A percentile compares a stretch with the other conserved stretches of the same genome.
phyloP scores from a whole-genome alignment of 306 rosid species.

The Gastrolobium villosum region DNA sequence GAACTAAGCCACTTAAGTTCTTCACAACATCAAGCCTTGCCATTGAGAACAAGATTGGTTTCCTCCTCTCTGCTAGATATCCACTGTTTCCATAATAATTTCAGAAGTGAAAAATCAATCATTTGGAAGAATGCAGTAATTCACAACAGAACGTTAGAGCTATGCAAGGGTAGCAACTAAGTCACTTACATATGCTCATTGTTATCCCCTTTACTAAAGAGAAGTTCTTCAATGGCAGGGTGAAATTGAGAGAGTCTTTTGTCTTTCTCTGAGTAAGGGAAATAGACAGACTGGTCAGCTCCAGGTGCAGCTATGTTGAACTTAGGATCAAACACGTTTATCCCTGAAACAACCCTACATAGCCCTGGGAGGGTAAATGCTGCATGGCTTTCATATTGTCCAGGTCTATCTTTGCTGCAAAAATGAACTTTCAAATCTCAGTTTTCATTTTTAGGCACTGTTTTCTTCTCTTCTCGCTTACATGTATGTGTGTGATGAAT shows the following conservation, averaged over 20 bases:
- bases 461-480: slow-evolving; percentile 9
- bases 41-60: slow-evolving; percentile 92
- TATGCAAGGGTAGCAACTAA: slow-evolving; percentile 9
- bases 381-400: slow-evolving; percentile 90
- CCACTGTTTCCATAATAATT: slow-evolving; percentile 66
- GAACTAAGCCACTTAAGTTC: slow-evolving; percentile 80
- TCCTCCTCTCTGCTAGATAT: slow-evolving; percentile 71
- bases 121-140: slow-evolving; percentile 15
- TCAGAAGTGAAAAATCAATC: neutral
- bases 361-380: slow-evolving; percentile 94
- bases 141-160: neutral
- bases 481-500: neutral
- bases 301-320: slow-evolving; percentile 97
- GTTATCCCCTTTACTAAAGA: slow-evolving; percentile 71
- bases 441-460: slow-evolving; percentile 2
- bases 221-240: slow-evolving; percentile 83
- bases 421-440: slow-evolving; percentile 41
- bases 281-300: slow-evolving; percentile 83
- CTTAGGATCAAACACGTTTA: slow-evolving; percentile 90
- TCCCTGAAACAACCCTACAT: slow-evolving; percentile 93
- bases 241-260: slow-evolving; percentile 65
- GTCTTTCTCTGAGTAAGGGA: slow-evolving; percentile 70
- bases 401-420: slow-evolving; percentile 93
- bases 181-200: slow-evolving; percentile 75
- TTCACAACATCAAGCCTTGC: slow-evolving; percentile 92